Base-by-base conservation (phyloP, 345 rosid genomes). In the Gossypium raimondii region DNA sequence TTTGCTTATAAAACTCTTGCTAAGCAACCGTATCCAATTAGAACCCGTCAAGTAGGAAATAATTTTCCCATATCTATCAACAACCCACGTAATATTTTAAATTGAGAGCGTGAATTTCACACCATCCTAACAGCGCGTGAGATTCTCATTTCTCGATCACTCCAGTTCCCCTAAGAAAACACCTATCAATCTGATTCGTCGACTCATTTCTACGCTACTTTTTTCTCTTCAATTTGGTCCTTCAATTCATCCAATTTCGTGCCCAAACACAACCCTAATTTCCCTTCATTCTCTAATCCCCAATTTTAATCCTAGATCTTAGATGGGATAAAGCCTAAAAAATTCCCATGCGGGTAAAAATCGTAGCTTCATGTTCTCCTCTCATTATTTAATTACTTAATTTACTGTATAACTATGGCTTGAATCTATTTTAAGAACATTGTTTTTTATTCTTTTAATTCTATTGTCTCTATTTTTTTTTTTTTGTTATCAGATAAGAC, bases 371-470 rank as follows among this genome's bases (percentile, higher is more conserved):
- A 55, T 73, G 81, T 75, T 73, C 22, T 63, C 45, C 5, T 34
- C 18, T 17, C 44, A 52, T 76, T 74, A 55, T 60, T 75, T 72
- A 38, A 69, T 52, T 73, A 63, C 50, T 29, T 74, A 74, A 76
- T 71, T 70, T 60, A 65, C 77, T 83, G 83, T 77, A 68, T 5
- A 34, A 34, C 58, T 70, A 72, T 76, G 29, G 75, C 68, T 73
- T 81, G 76, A 79, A 14, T 74, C 72, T 78, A 61, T 52, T 11
- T 67, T 75, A 79, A 82, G 68, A 87, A 84, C 68, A 82, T 81
- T 78, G 52, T 69, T 82, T 81, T 29, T 61, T 75, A 48, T 73
- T 64, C n/a, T 64, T 11, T n/a, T 17, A 34, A 67, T 44, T 70
- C 47, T 71, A 56, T 50, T 56, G 34, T 27, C 24, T 20, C 9